Conservation (phyloP, 768 basidiomycete species). For the Baorangia bicolor region DNA sequence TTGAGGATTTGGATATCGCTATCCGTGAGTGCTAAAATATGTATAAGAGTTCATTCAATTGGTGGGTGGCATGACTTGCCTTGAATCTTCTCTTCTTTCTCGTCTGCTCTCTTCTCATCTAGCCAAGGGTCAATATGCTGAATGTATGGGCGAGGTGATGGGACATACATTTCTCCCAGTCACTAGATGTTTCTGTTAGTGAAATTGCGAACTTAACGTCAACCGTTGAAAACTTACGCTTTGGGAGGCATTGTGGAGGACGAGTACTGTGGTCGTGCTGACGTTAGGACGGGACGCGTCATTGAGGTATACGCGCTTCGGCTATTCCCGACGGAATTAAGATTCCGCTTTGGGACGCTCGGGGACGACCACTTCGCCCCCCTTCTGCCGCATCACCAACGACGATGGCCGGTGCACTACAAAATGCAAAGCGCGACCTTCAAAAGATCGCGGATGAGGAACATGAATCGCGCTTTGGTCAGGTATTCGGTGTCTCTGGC, state of each 20-base stretch:
- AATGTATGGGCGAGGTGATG: not conserved
- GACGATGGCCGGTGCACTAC: slow-evolving; percentile 88
- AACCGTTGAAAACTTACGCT: slow-evolving; percentile 61
- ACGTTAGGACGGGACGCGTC: slow-evolving; percentile 36
- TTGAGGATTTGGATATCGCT: slow-evolving; percentile 99
- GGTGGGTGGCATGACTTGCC: slow-evolving; percentile 44
- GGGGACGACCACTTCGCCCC: not conserved
- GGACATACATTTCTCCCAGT: slow-evolving; percentile 96
- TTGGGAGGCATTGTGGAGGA: slow-evolving; percentile 80
- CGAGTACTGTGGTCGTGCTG: slow-evolving; percentile 21
- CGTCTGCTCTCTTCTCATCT: slow-evolving; percentile 87
- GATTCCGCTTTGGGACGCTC: slow-evolving; percentile 29
- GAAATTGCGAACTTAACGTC: not conserved
- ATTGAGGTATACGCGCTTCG: slow-evolving; percentile 30
- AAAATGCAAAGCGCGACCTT: slow-evolving; percentile 86
- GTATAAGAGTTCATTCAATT: slow-evolving; percentile 5
- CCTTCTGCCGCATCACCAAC: slow-evolving; percentile 10
- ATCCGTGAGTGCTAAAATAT: slow-evolving; percentile 79
- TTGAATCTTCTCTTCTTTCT: slow-evolving; percentile 91
- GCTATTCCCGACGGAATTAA: slow-evolving; percentile 24
- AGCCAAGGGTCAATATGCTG: slow-evolving; percentile 8
- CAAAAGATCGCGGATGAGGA: slow-evolving; percentile 91
- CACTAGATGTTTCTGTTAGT: slow-evolving; percentile 47
- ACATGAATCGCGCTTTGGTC: slow-evolving; percentile 80
- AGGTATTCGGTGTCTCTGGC: slow-evolving; percentile 94